Conservation (phyloP, 257 asterid species). For the Sherardia arvensis region DNA sequence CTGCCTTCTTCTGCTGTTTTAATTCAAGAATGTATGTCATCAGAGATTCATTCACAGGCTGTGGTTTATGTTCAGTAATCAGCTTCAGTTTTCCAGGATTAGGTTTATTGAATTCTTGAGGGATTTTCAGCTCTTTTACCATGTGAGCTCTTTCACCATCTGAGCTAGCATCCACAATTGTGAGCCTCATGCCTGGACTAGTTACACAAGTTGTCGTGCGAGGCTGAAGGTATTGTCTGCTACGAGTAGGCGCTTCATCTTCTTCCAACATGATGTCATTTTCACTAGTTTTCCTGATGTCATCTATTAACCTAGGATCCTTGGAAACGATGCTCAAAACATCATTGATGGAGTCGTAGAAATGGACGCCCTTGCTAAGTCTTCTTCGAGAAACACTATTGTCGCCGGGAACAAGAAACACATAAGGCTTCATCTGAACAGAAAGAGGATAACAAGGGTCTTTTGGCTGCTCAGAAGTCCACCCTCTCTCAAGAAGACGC, state of each 20-base stretch:
- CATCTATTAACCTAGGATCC: conserved; percentile 54
- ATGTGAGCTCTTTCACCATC: conserved; percentile 25
- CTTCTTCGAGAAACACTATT: conserved; percentile 53
- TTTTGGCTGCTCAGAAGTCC: conserved; percentile 68
- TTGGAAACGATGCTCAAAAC: conserved; percentile 53
- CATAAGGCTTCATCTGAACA: conserved; percentile 30
- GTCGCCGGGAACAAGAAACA: conserved; percentile 60
- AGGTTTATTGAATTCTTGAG: conserved; percentile 21
- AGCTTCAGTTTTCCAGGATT: conserved; percentile 11
- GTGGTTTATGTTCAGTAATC: conserved; percentile 11
- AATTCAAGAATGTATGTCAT: conserved; percentile 16
- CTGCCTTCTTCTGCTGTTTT: conserved; percentile 23
- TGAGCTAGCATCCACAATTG: conserved; percentile 53
- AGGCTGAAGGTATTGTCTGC: conserved; percentile 58
- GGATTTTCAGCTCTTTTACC: conserved; percentile 40
- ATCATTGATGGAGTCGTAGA: conserved; percentile 60
- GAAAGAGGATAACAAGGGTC: conserved; percentile 27
- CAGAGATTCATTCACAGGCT: conserved; percentile 13
- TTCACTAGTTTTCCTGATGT: too few species aligned
- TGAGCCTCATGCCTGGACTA: conserved; percentile 36
- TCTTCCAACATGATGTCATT: conserved; percentile 23
- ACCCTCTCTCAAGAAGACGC: conserved; percentile 78
- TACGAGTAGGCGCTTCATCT: conserved; percentile 30
- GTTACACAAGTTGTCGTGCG: conserved; percentile 30
- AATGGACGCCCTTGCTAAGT: conserved; percentile 48